Evolutionary conservation across 129 eudicot genomes (phyloP), one percentile per base, ranked within the genome.

Genomic region (Arctium minus): DNA sequence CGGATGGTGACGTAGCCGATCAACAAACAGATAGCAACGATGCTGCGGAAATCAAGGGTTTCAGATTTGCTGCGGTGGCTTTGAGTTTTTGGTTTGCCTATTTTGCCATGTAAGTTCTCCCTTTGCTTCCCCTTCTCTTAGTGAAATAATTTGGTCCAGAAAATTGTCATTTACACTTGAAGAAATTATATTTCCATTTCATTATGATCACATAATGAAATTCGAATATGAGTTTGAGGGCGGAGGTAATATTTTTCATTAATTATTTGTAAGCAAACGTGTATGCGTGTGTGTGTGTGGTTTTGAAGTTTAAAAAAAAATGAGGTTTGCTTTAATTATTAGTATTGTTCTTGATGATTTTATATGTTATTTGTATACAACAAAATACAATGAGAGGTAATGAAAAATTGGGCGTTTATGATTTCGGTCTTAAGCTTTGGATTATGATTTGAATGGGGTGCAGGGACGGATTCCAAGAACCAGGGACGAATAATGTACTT

Each of bases 1-100:
- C 97, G 15, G 88, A 79, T 0, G 94, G 81, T 2, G 91, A 75
- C 30, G 73, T 82, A 7, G 92, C 92, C 2, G 98, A 89, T 50
- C 86, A 83, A 75, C 87, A 83, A 9, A 82, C 95, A 22, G 92
- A 90, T 80, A 70, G 78, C 27, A 87, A 72, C 73, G 72, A 32
- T 62, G 90, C 87, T 22, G 81, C 6, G 17, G 86, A 32, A 35
- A 76, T 77, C 36, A 67, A 80, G 85, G 88, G 92, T 80, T 90
- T 85, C 40, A 79, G 88, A 84, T 77, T 88, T 72, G 81, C 35
- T 32, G 88, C 69, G 11, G 79, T 83, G 46, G 82, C 53, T 74
- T 80, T 90, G 81, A 72, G 89, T 75, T 27, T 87, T 67, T 86
- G 86, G 91, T 73, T 90, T 70, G 87, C 44, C 17, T 74, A 72